Evolutionary conservation across 495 filamentous ascomycete genomes (phyloP), one percentile per base, ranked within the genome.

Genomic region (Penicillium flavigenum): DNA sequence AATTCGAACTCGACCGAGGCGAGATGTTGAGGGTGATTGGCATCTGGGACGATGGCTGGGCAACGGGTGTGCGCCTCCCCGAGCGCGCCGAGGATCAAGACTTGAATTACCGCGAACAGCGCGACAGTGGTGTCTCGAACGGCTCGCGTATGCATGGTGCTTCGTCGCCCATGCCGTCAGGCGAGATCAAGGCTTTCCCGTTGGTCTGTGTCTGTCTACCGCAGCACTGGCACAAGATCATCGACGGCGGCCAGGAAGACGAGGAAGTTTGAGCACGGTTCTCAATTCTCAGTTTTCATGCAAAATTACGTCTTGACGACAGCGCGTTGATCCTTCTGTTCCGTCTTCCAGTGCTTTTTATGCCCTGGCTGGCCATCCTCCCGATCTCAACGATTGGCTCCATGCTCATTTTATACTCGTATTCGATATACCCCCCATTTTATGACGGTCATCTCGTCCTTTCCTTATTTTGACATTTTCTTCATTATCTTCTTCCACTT

Each of bases 21-120:
- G 95, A 99, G 73, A 97, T 99, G 94, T 79, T 99, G 57, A 96
- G 96, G 74, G 88, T 99, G 31, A 89, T 99, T 49, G 95, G 95
- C 39, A 97, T 99, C 60, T 99, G 95, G 95, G 95, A 99, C 69
- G 95, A 99, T 75, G 95, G 95, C 41, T 99, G 95, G 95, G 95
- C 95, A 31, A 99, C 95, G 10, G 95, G 95, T 61, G 82, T 96
- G 50, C 77, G 92, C 64, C 70, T 96, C 29, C 76, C 86, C 47
- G 90, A 96, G 60, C 81, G 86, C 53, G 92, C 91, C 1, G 95
- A 99, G 53, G 90, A 97, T 53, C 95, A 88, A 80, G 89, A 94
- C 61, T 81, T 82, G 22, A 84, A 86, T 49, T 83, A 86, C 64
- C 86, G 88, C 48, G 77, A 83, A 14, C 90, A 96, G 63, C 84